Conservation (phyloP, 2,329 filamentous ascomycete genomes). For the Drechslerella stenobrocha region DNA sequence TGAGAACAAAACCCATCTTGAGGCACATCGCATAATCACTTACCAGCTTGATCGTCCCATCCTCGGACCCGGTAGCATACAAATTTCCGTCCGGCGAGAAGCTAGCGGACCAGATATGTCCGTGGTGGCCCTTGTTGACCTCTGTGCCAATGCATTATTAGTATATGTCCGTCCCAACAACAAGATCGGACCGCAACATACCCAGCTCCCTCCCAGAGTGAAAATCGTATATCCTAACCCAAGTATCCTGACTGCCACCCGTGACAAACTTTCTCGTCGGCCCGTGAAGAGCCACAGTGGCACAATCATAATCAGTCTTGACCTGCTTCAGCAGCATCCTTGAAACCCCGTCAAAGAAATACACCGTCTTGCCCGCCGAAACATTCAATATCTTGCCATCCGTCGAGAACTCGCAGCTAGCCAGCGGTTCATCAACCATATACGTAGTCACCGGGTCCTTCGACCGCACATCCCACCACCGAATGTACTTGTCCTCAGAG, state of each 20-base stretch:
- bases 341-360: constrained; percentile 68
- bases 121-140: constrained; percentile 94
- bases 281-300: constrained; percentile 84
- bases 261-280: constrained; percentile 82
- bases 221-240: constrained; percentile 92
- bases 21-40: constrained; percentile 21
- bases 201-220: constrained; percentile 75
- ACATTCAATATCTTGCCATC: constrained; percentile 75
- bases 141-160: constrained; percentile 60
- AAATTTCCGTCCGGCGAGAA: constrained; percentile 95
- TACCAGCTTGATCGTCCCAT: constrained; percentile 89
- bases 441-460: constrained; percentile 75
- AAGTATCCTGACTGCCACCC: constrained; percentile 87
- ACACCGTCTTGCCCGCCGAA: constrained; percentile 89
- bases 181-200: constrained; percentile 1
- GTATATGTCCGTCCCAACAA: constrained; percentile 5
- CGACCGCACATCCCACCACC: constrained; percentile 89
- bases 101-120: constrained; percentile 91
- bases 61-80: constrained; percentile 94
- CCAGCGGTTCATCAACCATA: constrained; percentile 79
- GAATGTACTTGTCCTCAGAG: constrained; percentile 82
- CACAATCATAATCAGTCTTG: constrained; percentile 79
- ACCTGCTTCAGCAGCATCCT: constrained; percentile 73
- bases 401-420: constrained; percentile 83
- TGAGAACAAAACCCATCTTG: background rate